Base-by-base conservation (phyloP, 805 yeast species). In the Huiozyma naganishii region DNA sequence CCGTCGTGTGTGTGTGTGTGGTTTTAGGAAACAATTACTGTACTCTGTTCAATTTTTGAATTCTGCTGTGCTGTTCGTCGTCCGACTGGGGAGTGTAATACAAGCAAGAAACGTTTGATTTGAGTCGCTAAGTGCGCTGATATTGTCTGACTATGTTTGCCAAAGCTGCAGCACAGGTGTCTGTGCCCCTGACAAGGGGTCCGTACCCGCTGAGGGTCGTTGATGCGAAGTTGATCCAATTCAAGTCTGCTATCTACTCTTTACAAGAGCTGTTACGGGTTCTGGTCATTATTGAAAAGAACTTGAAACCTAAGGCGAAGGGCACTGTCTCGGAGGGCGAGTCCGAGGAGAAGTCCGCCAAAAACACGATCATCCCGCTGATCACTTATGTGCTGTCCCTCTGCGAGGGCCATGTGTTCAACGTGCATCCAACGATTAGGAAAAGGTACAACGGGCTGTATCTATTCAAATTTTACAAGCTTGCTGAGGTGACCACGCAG, bases 181-280 rank as follows among this genome's bases (percentile, higher is more conserved):
- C 71, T 0, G 49, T 61, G 7, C 64, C 67, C 8, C 51, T 51
- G 8, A 42, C 61, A 9, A 61, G 54, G 37, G 66, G 64, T 13
- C 40, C 50, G 1, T 29, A 64, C 9, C 48, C 58, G 9, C 47
- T 77, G 45, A 74, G 72, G 51, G 64, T 74, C 1, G 63, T 71
- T 40, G 87, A 80, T 49, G 75, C 78, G 10, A 72, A 72, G 47
- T 66, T 77, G 23, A 58, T 80, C 4, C 84, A 81, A 55, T 81
- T 73, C 57, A 72, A 70, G 44, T 76, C 76, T 51, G 74, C 78
- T 7, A 62, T 72, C 3, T 55, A 61, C 44, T 79, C 78, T 53
- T 52, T 79, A 27, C 64, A 64, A 33, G 59, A 61, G 32, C 56
- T 73, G 39, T 46, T 62, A 4, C 57, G 66, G 12, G 55, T 67